Conservation (phyloP, 495 filamentous ascomycete genomes). For the Talaromyces wortmannii region DNA sequence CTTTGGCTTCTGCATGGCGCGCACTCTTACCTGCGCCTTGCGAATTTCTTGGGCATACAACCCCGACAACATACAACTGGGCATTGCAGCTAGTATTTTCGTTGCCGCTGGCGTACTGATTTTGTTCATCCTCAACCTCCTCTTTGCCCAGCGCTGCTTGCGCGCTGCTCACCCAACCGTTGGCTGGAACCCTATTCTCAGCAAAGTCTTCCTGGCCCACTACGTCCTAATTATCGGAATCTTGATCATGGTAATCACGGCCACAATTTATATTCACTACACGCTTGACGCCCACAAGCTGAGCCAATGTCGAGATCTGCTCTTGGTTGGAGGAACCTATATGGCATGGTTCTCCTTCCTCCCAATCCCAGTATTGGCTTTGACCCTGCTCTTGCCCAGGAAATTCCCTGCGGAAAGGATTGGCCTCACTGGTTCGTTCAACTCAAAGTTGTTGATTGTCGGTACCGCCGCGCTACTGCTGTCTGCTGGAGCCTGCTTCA, state of each 20-base stretch:
- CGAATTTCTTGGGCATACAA: constrained; percentile 47
- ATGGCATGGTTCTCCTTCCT: constrained; percentile 67
- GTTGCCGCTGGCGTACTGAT: constrained; percentile 70
- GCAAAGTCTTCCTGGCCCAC: constrained; percentile 44
- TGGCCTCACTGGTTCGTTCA: constrained; percentile 54
- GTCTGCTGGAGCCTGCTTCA: constrained; percentile 64
- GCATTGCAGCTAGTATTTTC: constrained; percentile 68
- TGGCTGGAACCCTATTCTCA: constrained; percentile 55
- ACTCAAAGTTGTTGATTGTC: constrained; percentile 60
- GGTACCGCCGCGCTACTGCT: constrained; percentile 46
- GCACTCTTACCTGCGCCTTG: constrained; percentile 56
- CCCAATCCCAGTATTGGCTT: constrained; percentile 56
- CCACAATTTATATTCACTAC: constrained; percentile 58
- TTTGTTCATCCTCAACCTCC: constrained; percentile 74
- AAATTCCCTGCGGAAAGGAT: constrained; percentile 54
- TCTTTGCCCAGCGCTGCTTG: constrained; percentile 72
- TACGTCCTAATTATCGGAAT: constrained; percentile 54
- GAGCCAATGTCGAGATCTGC: constrained; percentile 51
- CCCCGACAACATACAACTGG: constrained; percentile 41
- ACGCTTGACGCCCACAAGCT: constrained; percentile 48
- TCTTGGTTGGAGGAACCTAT: constrained; percentile 61
- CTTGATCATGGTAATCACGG: constrained; percentile 63
- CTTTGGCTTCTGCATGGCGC: constrained; percentile 75
- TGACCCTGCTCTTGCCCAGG: constrained; percentile 46
- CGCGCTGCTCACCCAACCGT: constrained; percentile 64